A percentile compares a stretch with the other conserved stretches of the same genome.
Evolutionary conservation across 2,329 filamentous ascomycete species (phyloP).

Genomic region (Xylariaceae sp.): DNA sequence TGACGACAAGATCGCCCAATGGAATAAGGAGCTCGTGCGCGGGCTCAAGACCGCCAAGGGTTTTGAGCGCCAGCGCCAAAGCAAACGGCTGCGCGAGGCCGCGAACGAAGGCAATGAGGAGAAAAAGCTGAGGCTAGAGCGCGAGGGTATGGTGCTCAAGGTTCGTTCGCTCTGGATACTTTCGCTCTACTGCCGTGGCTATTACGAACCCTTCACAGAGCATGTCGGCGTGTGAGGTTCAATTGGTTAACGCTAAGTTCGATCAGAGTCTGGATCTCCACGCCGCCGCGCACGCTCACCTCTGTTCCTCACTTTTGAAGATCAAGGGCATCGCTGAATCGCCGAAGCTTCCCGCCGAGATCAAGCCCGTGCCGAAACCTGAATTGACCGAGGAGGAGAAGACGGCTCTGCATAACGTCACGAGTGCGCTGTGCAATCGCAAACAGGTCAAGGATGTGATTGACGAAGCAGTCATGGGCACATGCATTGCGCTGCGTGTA

Average conservation of each 20-base stretch:
- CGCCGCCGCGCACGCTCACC: conserved; percentile 52
- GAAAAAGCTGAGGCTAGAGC: conserved; percentile 57
- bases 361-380: conserved; percentile 46
- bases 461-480: conserved; percentile 42
- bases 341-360: conserved; percentile 43
- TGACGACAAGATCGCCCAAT: conserved; percentile 47
- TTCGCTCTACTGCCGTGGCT: background rate
- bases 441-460: conserved; percentile 46
- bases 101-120: conserved; percentile 30
- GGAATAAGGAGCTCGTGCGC: conserved; percentile 57
- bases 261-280: conserved; percentile 52
- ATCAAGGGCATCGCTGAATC: conserved; percentile 49
- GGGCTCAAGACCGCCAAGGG: conserved; percentile 70
- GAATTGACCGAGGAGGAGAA: conserved; percentile 49
- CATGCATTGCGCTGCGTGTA: conserved; percentile 46
- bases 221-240: background rate
- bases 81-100: conserved; percentile 51
- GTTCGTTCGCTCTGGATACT: conserved; percentile 29
- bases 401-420: conserved; percentile 53
- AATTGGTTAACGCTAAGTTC: background rate
- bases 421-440: conserved; percentile 52
- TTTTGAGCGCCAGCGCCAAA: conserved; percentile 73
- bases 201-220: too few relatives aligned
- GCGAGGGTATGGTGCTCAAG: conserved; percentile 54
- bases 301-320: conserved; percentile 50